Percentiles rank a stretch among this genome's conserved stretches.
phyloP scores from a whole-genome alignment of 352 stramenopile genomes.

The Phytophthora pistaciae region DNA sequence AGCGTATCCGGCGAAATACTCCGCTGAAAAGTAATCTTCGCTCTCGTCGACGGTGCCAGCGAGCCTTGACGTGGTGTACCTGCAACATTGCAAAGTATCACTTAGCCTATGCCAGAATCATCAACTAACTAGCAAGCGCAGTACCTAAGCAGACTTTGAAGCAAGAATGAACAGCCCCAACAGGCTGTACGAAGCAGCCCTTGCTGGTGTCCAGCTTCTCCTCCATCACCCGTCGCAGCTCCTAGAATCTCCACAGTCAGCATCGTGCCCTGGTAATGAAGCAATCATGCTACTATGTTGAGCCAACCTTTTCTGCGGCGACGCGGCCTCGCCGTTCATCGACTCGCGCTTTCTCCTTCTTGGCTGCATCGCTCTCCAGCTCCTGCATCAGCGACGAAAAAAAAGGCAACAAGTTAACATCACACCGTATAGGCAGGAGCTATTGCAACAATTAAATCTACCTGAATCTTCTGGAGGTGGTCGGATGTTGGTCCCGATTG shows the following conservation, averaged over 20 bases:
- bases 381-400: slow-evolving; percentile 18
- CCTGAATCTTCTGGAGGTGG: slow-evolving; percentile 21
- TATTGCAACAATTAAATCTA: neutral
- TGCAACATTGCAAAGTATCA: slow-evolving; percentile 12
- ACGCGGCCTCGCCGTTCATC: slow-evolving; percentile 74
- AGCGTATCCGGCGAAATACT: slow-evolving; percentile 84
- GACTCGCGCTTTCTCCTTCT: slow-evolving; percentile 63
- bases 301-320: slow-evolving; percentile 66
- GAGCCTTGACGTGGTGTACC: slow-evolving; percentile 88
- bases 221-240: slow-evolving; percentile 76
- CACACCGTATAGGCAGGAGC: neutral
- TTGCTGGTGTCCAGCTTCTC: slow-evolving; percentile 82
- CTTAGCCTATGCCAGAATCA: neutral
- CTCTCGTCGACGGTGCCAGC: slow-evolving; percentile 76
- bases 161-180: slow-evolving; percentile 82
- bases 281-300: neutral
- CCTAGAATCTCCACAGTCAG: slow-evolving; percentile 38
- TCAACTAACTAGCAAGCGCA: neutral
- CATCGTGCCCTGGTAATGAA: neutral
- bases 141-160: slow-evolving; percentile 75
- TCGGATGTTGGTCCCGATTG: slow-evolving; percentile 4
- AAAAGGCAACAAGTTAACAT: slow-evolving; percentile 17
- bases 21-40: slow-evolving; percentile 80
- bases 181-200: slow-evolving; percentile 80
- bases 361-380: slow-evolving; percentile 46